Evolutionary conservation across 768 basidiomycete genomes (phyloP).

Genomic region (Suillus occidentalis): DNA sequence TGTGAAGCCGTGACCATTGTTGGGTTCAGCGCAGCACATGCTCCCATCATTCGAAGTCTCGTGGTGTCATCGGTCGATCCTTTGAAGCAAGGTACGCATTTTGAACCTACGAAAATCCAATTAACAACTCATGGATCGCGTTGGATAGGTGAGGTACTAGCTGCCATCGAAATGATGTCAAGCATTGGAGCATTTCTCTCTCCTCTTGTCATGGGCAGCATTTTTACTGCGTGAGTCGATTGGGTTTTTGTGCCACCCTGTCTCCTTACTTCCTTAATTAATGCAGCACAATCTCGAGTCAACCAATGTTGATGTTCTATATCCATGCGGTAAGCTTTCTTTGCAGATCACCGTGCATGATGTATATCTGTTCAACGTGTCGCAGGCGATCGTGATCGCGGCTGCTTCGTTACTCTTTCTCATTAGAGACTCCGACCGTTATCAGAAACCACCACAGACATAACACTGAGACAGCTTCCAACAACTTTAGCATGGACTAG

Average conservation of each 20-base stretch:
- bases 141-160: conserved; percentile 27
- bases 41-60: conserved; percentile 25
- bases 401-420: conserved; percentile 23
- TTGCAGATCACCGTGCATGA: background rate
- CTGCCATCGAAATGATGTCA: conserved; percentile 28
- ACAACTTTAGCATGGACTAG: background rate
- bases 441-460: conserved; percentile 5
- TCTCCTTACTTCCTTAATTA: background rate
- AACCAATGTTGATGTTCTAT: conserved; percentile 25
- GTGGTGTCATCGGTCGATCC: conserved; percentile 29
- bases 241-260: background rate
- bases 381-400: conserved; percentile 18
- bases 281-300: conserved; percentile 17
- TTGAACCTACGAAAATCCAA: too few relatives aligned
- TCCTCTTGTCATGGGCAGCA: conserved; percentile 31
- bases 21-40: conserved; percentile 19
- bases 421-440: conserved; percentile 23
- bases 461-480: background rate
- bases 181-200: conserved; percentile 23
- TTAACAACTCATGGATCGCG: background rate
- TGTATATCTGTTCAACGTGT: background rate
- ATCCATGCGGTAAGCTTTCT: conserved; percentile 21
- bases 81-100: conserved; percentile 25
- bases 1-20: conserved; percentile 18
- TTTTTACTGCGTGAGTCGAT: conserved; percentile 21